A percentile compares a stretch with the other conserved stretches of the same genome.
Conservation (phyloP, 176 grass and related monocot genomes). For the Luzula sylvatica region DNA sequence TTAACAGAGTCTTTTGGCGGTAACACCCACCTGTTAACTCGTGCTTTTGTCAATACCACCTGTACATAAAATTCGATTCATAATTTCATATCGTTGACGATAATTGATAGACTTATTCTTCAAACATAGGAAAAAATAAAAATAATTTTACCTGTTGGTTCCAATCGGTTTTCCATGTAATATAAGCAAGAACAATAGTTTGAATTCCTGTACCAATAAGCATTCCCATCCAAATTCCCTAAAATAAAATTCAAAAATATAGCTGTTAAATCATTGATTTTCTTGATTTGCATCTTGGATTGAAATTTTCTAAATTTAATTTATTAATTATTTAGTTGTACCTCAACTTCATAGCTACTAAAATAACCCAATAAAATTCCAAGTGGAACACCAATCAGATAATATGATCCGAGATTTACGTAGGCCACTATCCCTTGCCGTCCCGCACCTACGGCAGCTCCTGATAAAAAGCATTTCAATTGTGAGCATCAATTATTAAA, state of each 20-base stretch:
- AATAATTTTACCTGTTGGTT: constrained; percentile 46
- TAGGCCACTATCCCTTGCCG: constrained; percentile 80
- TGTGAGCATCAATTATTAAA: neutral
- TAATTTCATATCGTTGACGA: neutral
- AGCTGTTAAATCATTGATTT: neutral
- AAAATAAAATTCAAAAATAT: constrained; percentile 7
- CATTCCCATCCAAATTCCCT: constrained; percentile 97
- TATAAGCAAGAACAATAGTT: constrained; percentile 44
- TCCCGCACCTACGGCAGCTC: constrained; percentile 81
- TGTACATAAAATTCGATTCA: constrained; percentile 7
- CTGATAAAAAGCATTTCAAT: constrained; percentile 26
- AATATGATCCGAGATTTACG: constrained; percentile 77
- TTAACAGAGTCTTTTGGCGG: constrained; percentile 9
- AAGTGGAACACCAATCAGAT: constrained; percentile 64
- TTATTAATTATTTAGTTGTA: neutral
- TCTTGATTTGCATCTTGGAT: neutral
- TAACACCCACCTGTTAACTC: constrained; percentile 25
- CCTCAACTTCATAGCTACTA: constrained; percentile 3
- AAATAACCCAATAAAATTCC: constrained; percentile 54
- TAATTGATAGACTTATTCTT: neutral
- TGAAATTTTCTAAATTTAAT: neutral
- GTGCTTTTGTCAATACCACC: constrained; percentile 19
- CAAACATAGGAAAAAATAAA: constrained; percentile 4
- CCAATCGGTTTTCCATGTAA: constrained; percentile 77
- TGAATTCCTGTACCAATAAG: constrained; percentile 66